These are phyloP conservation scores for Lactifluus rugatus DNA, from an alignment of 768 basidiomycete genomes.

Conservation along the genomic window DNA sequence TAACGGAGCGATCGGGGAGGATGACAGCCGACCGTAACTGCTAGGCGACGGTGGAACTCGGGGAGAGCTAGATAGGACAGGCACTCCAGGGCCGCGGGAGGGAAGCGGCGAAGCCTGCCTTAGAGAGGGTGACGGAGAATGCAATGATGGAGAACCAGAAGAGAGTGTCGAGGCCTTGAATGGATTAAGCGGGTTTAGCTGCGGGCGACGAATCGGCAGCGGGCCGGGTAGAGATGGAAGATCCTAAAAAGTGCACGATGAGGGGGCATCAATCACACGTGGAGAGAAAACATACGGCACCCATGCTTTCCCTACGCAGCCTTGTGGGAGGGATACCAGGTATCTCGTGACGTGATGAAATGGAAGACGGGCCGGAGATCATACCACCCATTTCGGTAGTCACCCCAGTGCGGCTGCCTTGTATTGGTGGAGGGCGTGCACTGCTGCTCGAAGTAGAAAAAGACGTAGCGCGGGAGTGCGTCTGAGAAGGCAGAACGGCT, in stretches of 20 bases:
- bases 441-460: slow-evolving; percentile 30
- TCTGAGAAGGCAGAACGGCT: slow-evolving; percentile 25
- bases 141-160: slow-evolving; percentile 36
- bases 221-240: slow-evolving; percentile 32
- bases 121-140: slow-evolving; percentile 40
- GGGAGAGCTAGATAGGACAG: slow-evolving; percentile 30
- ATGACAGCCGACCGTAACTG: slow-evolving; percentile 24
- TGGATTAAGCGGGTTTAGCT: slow-evolving; percentile 34
- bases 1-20: slow-evolving; percentile 28
- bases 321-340: slow-evolving; percentile 25
- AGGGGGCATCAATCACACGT: not conserved
- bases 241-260: slow-evolving; percentile 23
- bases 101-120: slow-evolving; percentile 39
- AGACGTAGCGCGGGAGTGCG: slow-evolving; percentile 30
- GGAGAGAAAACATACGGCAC: slow-evolving; percentile 25
- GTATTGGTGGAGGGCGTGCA: slow-evolving; percentile 28
- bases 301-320: slow-evolving; percentile 42
- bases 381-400: slow-evolving; percentile 22
- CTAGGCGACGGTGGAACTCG: slow-evolving; percentile 35
- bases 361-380: slow-evolving; percentile 33
- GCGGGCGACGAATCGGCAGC: slow-evolving; percentile 37
- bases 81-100: slow-evolving; percentile 27
- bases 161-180: slow-evolving; percentile 45
- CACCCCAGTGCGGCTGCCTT: slow-evolving; percentile 22
- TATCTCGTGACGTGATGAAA: slow-evolving; percentile 28